Base-by-base conservation (phyloP, 1,284 basidiomycete species). In the Cerioporus squamosus region DNA sequence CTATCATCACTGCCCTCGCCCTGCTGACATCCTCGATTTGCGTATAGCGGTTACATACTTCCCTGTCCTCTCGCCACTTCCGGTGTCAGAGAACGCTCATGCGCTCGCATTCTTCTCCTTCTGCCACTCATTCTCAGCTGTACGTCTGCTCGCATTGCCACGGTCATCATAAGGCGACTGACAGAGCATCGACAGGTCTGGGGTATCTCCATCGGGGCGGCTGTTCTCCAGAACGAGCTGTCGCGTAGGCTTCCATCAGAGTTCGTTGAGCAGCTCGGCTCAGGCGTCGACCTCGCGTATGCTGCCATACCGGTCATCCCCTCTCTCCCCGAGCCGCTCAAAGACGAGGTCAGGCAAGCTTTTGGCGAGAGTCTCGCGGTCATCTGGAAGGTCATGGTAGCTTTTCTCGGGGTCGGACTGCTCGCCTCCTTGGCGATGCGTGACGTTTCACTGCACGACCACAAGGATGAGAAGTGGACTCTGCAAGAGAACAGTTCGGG, bases 71-170 rank as follows among this genome's bases (percentile, higher is more conserved):
- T 72, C 73, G 5, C 76, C 78, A 0, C 67, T 79, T 0, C 73
- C 73, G 0, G 64, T 72, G 3, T 64, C 62, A 6, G 48, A 65
- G 23, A 74, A 68, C 22, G 76, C 74, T 5, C 63, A 64, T 15
- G 76, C 76, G 3, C 66, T 77, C 17, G 73, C 75, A 1, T 73
- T 78, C 57, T 74, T 72, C 56, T 62, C 68, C 1, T 79, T 78
- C 63, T 51, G 64, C 7, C 70, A 77, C 12, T 61, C 67, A 9
- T 75, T 77, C 60, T 68, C 71, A 0, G 67, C 71, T 57, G 73
- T 73, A 38, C 26, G 26, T 26, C 26, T 26, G 5, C 26, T 23
- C n/a, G 26, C 10, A 17, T 39, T 48, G 17, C 5, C 39, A 15
- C 14, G 22, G 17, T 9, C 47, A 24, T 43, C 40, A 17, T 17